A percentile compares a stretch with the other conserved stretches of the same genome.
Evolutionary conservation across 768 basidiomycete genomes (phyloP).

Genomic region (Arthromyces matolae): DNA sequence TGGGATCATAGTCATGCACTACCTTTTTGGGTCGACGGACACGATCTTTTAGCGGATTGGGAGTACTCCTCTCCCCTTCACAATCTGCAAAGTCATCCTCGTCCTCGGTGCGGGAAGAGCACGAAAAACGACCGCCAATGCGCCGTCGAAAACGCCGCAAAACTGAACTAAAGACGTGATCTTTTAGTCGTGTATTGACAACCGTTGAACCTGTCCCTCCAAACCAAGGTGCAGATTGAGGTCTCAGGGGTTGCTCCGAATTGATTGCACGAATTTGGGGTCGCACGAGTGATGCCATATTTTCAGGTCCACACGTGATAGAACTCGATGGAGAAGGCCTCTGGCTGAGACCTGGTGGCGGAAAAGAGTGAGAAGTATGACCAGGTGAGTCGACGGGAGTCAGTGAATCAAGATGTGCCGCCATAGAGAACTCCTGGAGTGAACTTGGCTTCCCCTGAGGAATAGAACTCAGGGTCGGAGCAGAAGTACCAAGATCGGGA

Average conservation of each 20-base stretch:
- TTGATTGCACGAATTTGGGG: conserved; percentile 38
- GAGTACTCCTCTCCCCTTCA: conserved; percentile 31
- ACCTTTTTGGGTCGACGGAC: conserved; percentile 35
- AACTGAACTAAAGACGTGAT: conserved; percentile 91
- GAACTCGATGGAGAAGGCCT: too few relatives aligned
- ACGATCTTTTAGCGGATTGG: conserved; percentile 23
- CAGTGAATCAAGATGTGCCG: conserved; percentile 36
- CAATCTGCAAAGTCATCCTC: conserved; percentile 49
- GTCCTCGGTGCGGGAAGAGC: conserved; percentile 46
- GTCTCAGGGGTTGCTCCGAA: conserved; percentile 36
- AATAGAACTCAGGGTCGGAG: conserved; percentile 19
- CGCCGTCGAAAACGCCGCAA: conserved; percentile 68
- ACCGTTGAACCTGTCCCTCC: conserved; percentile 90
- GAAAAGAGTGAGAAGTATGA: conserved; percentile 29
- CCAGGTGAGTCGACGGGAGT: conserved; percentile 50
- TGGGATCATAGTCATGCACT: conserved; percentile 37
- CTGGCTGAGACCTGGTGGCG: conserved; percentile 23
- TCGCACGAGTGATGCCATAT: conserved; percentile 27
- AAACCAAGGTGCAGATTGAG: conserved; percentile 53
- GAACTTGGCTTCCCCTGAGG: conserved; percentile 33
- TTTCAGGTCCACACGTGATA: conserved; percentile 19
- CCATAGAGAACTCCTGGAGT: conserved; percentile 36
- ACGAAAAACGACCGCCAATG: conserved; percentile 34
- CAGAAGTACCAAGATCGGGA: conserved; percentile 54
- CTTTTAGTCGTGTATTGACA: conserved; percentile 91